Conservation (phyloP, 495 filamentous ascomycete species). For the Melanomma pulvis-pyrius region DNA sequence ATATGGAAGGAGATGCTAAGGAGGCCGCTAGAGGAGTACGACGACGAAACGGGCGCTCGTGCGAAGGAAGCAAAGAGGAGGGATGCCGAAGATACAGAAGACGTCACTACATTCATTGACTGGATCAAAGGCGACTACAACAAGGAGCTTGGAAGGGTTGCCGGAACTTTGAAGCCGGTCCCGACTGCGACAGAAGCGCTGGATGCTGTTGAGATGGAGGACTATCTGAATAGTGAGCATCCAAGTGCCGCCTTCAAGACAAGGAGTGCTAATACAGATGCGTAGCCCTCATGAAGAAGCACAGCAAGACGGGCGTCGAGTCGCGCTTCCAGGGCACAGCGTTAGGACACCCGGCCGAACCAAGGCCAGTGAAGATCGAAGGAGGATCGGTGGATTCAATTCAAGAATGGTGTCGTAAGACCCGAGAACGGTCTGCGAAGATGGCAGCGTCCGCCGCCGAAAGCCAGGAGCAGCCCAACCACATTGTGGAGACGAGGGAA, state of each 20-base stretch:
- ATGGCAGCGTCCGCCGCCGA: constrained; percentile 1
- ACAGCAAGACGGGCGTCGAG: constrained; percentile 81
- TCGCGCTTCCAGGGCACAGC: constrained; percentile 78
- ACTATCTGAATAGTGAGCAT: constrained; percentile 67
- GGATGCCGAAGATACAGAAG: constrained; percentile 70
- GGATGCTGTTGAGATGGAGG: constrained; percentile 61
- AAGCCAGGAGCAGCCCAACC: neutral
- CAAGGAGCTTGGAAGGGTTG: constrained; percentile 71
- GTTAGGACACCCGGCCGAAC: constrained; percentile 69
- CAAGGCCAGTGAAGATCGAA: constrained; percentile 68
- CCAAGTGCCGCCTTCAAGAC: neutral
- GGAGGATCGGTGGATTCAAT: constrained; percentile 69
- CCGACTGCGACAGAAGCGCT: constrained; percentile 48
- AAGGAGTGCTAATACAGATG: constrained; percentile 3
- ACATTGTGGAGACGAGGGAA: neutral
- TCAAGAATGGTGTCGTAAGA: constrained; percentile 59
- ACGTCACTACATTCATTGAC: constrained; percentile 69
- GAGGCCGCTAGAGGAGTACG: constrained; percentile 41
- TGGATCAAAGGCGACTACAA: constrained; percentile 73
- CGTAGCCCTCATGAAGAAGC: constrained; percentile 74
- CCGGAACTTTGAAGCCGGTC: constrained; percentile 53
- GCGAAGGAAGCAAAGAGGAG: constrained; percentile 41
- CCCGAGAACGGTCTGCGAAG: constrained; percentile 27
- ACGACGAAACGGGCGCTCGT: constrained; percentile 30
- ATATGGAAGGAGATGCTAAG: constrained; percentile 50